Base-by-base conservation (phyloP, 78 protist species). In the Dictyostelium capitatum region DNA sequence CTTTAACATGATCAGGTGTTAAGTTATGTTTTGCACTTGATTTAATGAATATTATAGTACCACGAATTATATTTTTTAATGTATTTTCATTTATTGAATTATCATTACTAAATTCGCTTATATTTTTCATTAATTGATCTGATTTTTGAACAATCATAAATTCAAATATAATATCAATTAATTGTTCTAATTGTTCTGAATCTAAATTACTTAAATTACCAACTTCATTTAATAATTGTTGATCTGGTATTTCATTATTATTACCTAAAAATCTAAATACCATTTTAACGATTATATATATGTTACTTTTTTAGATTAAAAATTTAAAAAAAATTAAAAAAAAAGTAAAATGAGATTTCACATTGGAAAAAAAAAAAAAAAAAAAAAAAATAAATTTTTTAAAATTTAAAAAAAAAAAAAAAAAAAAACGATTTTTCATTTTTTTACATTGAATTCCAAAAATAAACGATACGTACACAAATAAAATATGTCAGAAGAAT, bases 221-320 rank as follows among this genome's bases (percentile, higher is more conserved):
- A 50, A 87, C n/a, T 77, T 87, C 92, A 87, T 87, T 87, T 25
- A 48, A 9, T 30, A 87, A 28, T 48, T 87, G 92, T 87, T 87
- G 92, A 87, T 87, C 92, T 87, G 92, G 83, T 43, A 79, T 14
- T 32, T 78, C 70, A 47, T 69, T 82, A 41, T 43, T 64, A 37
- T 69, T 37, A 17, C 92, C 92, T 65, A 57, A 77, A 64, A 87
- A 87, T 87, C 79, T 87, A 62, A 46, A 87, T 15, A 77, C 64
- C 41, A 83, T 70, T 41, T n/a, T n/a, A n/a, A n/a, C 43, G 43
- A n/a, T n/a, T n/a, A n/a, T 37, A 2, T 37, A 2, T 37, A 37
- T 37, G 43, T 37, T 37, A 37, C 43, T 37, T 37, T n/a, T 62
- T 59, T 59, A 25, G 9, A 1, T 65, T 65, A 32, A 65, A 11